Base-by-base conservation (phyloP, 1,139 yeast species). In the Yamadazyma dendronema region DNA sequence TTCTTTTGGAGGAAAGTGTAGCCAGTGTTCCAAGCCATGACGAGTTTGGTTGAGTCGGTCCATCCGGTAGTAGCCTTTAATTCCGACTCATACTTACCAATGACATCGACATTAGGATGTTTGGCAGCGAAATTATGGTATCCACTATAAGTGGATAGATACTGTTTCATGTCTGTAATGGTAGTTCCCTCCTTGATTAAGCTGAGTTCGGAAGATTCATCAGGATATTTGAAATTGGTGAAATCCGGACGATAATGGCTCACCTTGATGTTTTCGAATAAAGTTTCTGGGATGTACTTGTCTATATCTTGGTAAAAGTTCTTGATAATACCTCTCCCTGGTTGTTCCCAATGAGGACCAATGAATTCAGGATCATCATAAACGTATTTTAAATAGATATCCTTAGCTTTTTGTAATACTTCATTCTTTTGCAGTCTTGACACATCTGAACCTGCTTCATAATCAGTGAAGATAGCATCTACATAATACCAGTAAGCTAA, bases 341-440 rank as follows among this genome's bases (percentile, higher is more conserved):
- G 77, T 40, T 67, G 69, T 43, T 68, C 73, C 74, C 74, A 68
- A 44, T 62, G 56, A 1, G 71, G 71, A 0, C 77, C 76, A 14
- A 69, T 50, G 17, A 42, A 52, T n/a, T 47, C 37, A 1, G 64
- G 61, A 39, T 67, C 69, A 17, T 61, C 59, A 42, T 70, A 70
- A n/a, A 57, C 60, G 39, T 59, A 66, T 37, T 63, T 57, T 39
- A 45, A 36, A 47, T 68, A 67, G 17, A 64, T 43, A 10, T 55
- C 48, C 23, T 47, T 43, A 2, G 65, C 63, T 34, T 40, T 49
- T 17, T 49, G 36, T 34, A 67, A 44, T 4, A 50, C 44, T 7
- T 53, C 52, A 1, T 33, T 25, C 33, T 56, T 56, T 12, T 35
- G 31, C 4, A 29, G 24, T 12, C 47, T 43, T 10, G 35, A 11